These are phyloP conservation scores for Paecilomyces niveus DNA, from an alignment of 2,329 filamentous ascomycete species.

Conservation along the genomic window DNA sequence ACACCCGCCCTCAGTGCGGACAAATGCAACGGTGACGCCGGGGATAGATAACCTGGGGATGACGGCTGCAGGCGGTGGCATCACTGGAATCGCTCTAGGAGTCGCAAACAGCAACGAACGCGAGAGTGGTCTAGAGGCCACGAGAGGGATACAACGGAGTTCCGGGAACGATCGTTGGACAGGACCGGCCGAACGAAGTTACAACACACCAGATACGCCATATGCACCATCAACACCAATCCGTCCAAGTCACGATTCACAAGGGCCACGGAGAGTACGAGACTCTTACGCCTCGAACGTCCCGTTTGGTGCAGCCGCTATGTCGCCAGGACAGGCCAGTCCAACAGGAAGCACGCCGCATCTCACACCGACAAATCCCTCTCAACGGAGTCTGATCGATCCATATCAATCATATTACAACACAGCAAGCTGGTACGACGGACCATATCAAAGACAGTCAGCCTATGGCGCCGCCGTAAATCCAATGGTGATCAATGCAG, in stretches of 20 bases:
- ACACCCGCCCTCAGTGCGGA: constrained; percentile 24
- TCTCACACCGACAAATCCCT: constrained; percentile 21
- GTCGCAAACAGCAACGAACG: constrained; percentile 59
- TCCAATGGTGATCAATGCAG: constrained; percentile 60
- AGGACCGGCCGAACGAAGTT: not conserved
- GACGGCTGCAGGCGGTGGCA: constrained; percentile 54
- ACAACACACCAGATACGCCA: constrained; percentile 24
- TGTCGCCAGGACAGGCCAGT: constrained; percentile 24
- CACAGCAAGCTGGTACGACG: constrained; percentile 45
- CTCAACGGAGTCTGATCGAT: constrained; percentile 46
- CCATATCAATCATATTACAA: constrained; percentile 23
- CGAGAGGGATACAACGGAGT: constrained; percentile 37
- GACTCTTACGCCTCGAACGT: constrained; percentile 33
- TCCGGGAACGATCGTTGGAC: not conserved
- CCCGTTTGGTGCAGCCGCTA: constrained; percentile 25
- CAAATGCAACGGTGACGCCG: constrained; percentile 44
- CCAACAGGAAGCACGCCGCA: constrained; percentile 26
- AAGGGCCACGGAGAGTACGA: constrained; percentile 25
- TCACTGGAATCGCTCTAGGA: constrained; percentile 60
- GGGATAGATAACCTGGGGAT: constrained; percentile 62
- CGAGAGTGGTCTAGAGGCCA: constrained; percentile 58
- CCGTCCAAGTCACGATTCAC: constrained; percentile 9
- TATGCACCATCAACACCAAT: constrained; percentile 23
- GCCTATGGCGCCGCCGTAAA: constrained; percentile 47
- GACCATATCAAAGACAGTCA: constrained; percentile 59